phyloP scores from a whole-genome alignment of 1,284 basidiomycete species.

The Puccinia hordei region DNA sequence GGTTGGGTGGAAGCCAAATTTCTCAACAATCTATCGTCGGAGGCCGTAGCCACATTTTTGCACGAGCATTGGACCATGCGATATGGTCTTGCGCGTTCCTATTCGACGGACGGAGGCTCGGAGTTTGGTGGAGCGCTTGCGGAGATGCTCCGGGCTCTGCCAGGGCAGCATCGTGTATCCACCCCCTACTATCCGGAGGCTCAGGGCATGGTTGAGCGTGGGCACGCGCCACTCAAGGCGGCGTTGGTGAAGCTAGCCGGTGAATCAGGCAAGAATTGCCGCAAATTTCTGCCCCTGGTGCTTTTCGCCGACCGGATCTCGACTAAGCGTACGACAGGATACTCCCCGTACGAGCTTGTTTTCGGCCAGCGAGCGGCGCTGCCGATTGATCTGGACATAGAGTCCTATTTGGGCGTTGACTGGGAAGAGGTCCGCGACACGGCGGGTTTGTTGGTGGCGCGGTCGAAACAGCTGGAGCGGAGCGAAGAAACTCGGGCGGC shows the following conservation, averaged over 20 bases:
- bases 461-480: neutral
- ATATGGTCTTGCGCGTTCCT: neutral
- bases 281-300: neutral
- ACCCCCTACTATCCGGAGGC: conserved; percentile 16
- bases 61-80: conserved; percentile 20
- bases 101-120: neutral
- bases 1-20: conserved; percentile 42
- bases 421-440: neutral
- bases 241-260: conserved; percentile 9
- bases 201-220: conserved; percentile 34
- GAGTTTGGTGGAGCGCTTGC: conserved; percentile 12
- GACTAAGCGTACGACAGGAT: conserved; percentile 1
- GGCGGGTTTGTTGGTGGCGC: neutral
- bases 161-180: neutral
- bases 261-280: neutral
- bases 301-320: neutral
- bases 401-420: neutral
- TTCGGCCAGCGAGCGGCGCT: neutral
- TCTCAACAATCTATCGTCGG: conserved; percentile 5
- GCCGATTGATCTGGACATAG: conserved; percentile 3
- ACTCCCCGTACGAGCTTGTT: conserved; percentile 8
- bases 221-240: neutral
- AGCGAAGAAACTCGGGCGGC: neutral
- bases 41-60: neutral
- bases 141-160: neutral